Evolutionary conservation across 2,329 filamentous ascomycete genomes (phyloP), one percentile per base, ranked within the genome.

Genomic region (Tolypocladium tundrense): DNA sequence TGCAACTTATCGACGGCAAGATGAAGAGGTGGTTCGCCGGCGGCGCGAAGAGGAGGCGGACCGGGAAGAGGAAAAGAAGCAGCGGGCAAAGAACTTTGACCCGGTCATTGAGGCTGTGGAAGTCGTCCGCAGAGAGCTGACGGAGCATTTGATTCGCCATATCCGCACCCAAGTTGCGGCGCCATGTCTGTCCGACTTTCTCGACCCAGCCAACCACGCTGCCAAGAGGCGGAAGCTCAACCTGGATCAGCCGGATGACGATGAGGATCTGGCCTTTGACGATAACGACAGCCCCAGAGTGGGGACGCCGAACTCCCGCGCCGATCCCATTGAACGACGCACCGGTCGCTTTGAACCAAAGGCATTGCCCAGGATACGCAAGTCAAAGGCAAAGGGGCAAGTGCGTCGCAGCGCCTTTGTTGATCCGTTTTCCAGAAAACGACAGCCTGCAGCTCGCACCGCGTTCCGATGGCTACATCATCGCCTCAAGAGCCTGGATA

Each of bases 121-220:
- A 60, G 82, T 89, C 51, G 82, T 97, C 56, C 83, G 88, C 55
- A 83, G 85, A 56, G 92, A 97, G 70, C 78, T 99, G 68, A 86
- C 84, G 59, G 89, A 95, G 68, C 94, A 95, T 70, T 77, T 99
- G 41, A 85, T 97, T 61, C 85, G 88, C 63, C 91, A 97, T 69
- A 89, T 97, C 67, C 91, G 92, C 65, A 88, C 88, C 51, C 88
- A 93, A 65, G 86, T 97, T 53, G 92, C 90, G 10, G 89, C 87
- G 8, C 91, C 91, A 3, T 82, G 86, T 50, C 79, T 99, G 42
- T 88, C 90, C 64, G 84, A 91, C 48, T 91, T 87, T 67, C 82
- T 99, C 59, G 87, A 96, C 63, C 92, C 94, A 4, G 82, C 82
- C 57, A 88, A 91, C 59, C 91, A 96, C 71, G 78, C 79, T 2